Evolutionary conservation across 1,284 basidiomycete species (phyloP), one percentile per base, ranked within the genome.

Genomic region (Gymnopus androsaceus): DNA sequence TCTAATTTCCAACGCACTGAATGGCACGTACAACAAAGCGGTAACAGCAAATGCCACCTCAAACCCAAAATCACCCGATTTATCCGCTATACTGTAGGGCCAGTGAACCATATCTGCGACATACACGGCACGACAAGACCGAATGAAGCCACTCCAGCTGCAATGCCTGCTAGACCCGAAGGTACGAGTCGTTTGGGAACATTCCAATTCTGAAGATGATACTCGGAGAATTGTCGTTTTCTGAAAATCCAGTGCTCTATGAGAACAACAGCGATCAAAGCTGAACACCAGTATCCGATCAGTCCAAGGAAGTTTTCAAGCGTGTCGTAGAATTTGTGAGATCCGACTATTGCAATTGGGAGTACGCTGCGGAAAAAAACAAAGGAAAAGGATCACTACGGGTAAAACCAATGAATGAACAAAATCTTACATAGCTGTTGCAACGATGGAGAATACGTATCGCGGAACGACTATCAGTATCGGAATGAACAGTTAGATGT

Each of bases 371-470:
- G 14, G 15, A 34, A 33, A 14, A 55, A 14, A n/a, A n/a, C n/a
- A n/a, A n/a, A n/a, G n/a, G n/a, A 21, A 9, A 33, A 41, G 14
- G 38, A 14, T 38, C 5, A 28, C 0, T 30, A 40, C 11, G 30
- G 19, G 31, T 33, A 15, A 33, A 14, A 6, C 31, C 11, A n/a
- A n/a, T 30, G 14, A 17, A 11, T 5, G 23, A 17, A 14, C 9
- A 15, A 1, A 15, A 15, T 77, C 85, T 61, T 61, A 89, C 88
- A 97, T 85, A 1, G 87, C 92, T 0, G 87, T 90, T 1, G 88
- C 87, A 40, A 94, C 68, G 17, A 96, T 66, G 0, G 94, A 92
- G 69, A 96, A 92, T 44, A 94, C 76, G 68, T 94, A 96, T 66
- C 95, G 79, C 0, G 95, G 95, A 12, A 97, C 83, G 31, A 68